A percentile compares a stretch with the other conserved stretches of the same genome.
phyloP scores from a whole-genome alignment of 1,284 basidiomycete genomes.

The Microbotryum lychnidis-dioicae region DNA sequence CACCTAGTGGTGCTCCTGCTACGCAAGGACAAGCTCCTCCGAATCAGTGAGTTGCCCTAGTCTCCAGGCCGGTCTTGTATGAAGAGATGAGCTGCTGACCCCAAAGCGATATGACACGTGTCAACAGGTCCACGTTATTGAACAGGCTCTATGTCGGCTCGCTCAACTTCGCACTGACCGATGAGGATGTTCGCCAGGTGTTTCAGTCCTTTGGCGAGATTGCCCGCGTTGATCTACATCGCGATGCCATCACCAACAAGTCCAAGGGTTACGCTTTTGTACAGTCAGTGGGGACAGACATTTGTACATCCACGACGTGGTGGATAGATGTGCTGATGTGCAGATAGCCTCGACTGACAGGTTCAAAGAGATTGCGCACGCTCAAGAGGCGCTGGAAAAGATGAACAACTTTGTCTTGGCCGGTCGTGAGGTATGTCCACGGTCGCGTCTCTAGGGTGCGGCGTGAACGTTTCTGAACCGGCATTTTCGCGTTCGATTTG shows the following conservation, averaged over 20 bases:
- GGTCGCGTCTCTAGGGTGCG: too few relatives aligned
- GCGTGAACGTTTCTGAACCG: not conserved
- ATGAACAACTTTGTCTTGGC: constrained; percentile 99
- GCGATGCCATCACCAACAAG: constrained; percentile 65
- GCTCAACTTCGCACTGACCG: constrained; percentile 88
- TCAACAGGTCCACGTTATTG: constrained; percentile 24
- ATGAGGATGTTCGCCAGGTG: constrained; percentile 93
- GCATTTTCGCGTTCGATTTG: not conserved
- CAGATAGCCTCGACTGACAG: constrained; percentile 43
- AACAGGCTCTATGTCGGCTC: constrained; percentile 90
- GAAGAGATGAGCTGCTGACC: too few relatives aligned
- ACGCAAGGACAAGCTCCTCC: not conserved
- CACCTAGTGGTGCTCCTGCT: not conserved
- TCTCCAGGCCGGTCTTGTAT: not conserved
- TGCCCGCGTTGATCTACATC: constrained; percentile 95
- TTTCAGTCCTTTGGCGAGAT: constrained; percentile 97
- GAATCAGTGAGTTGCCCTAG: constrained; percentile 11
- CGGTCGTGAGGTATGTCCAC: constrained; percentile 65
- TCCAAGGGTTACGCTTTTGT: constrained; percentile 98
- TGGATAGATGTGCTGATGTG: not conserved
- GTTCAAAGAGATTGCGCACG: constrained; percentile 80
- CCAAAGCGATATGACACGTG: not conserved
- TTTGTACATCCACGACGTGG: not conserved
- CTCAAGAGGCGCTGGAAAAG: constrained; percentile 90
- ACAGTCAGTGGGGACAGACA: constrained; percentile 54